Conservation (phyloP, 148 eudicot species). For the Rheum nobile region DNA sequence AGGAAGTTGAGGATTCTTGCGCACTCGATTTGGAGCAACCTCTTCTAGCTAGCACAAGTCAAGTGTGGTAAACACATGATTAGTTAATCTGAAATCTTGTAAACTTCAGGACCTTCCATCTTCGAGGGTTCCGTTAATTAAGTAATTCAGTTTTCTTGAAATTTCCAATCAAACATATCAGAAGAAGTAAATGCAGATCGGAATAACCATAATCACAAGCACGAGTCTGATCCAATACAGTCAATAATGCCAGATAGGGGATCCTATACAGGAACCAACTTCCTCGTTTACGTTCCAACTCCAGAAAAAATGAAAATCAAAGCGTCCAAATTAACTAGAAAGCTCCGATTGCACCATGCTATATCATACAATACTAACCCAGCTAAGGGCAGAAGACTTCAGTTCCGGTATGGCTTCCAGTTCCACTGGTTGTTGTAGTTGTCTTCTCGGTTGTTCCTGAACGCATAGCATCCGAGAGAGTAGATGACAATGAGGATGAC, state of each 20-base stretch:
- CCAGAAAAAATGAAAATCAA: not conserved
- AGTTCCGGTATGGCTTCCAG: conserved; percentile 26
- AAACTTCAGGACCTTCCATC: not conserved
- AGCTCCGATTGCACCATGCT: too few species aligned
- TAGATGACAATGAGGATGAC: conserved; percentile 75
- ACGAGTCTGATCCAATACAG: not conserved
- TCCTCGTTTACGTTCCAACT: not conserved
- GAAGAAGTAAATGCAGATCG: not conserved
- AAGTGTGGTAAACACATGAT: not conserved
- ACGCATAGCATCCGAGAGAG: conserved; percentile 84
- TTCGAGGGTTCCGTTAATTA: not conserved
- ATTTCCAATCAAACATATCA: not conserved
- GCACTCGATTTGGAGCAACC: conserved; percentile 19
- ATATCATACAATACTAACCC: not conserved
- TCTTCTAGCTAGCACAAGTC: conserved; percentile 8
- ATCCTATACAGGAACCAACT: conserved; percentile 1
- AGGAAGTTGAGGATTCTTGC: not conserved
- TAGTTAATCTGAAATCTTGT: not conserved
- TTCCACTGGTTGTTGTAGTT: conserved; percentile 24
- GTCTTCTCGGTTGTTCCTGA: conserved; percentile 81
- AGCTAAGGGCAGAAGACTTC: not conserved
- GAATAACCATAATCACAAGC: not conserved
- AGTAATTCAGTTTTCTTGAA: not conserved
- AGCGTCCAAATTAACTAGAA: not conserved
- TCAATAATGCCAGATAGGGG: not conserved